Evolutionary conservation across 1,284 basidiomycete genomes (phyloP).

Genomic region (Violaceomyces palustris): DNA sequence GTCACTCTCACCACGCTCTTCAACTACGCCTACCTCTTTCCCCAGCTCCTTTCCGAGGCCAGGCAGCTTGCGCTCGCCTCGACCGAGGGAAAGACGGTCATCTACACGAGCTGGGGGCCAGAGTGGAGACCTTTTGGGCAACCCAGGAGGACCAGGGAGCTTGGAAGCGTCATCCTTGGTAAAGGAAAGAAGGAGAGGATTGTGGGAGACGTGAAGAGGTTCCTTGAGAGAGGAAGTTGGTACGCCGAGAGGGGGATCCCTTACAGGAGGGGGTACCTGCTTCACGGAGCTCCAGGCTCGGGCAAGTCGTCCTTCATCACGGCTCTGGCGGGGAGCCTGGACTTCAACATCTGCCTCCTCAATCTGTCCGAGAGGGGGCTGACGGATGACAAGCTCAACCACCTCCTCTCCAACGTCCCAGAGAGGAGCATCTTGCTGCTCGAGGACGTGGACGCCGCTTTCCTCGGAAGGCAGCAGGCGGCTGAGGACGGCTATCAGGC

Average conservation of each 20-base stretch:
- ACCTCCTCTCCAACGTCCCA: conserved; percentile 85
- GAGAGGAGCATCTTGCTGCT: conserved; percentile 88
- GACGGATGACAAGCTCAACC: conserved; percentile 92
- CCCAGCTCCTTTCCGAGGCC: conserved; percentile 76
- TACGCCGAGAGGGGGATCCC: conserved; percentile 97
- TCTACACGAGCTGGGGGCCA: conserved; percentile 91
- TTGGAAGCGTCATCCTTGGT: conserved; percentile 85
- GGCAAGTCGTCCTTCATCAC: conserved; percentile 99
- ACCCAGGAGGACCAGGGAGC: conserved; percentile 77
- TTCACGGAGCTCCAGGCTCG: conserved; percentile 93
- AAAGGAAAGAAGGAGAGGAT: conserved; percentile 74
- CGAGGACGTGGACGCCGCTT: conserved; percentile 97
- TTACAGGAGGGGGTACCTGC: conserved; percentile 88
- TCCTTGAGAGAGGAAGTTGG: conserved; percentile 81
- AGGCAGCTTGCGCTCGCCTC: conserved; percentile 76
- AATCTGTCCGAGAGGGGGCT: conserved; percentile 95
- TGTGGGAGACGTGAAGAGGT: conserved; percentile 72
- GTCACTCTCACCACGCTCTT: conserved; percentile 89
- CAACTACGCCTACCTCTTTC: conserved; percentile 74
- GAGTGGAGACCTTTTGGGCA: conserved; percentile 96
- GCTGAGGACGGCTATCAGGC: conserved; percentile 47
- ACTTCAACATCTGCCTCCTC: conserved; percentile 87
- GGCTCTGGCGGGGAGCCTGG: conserved; percentile 83
- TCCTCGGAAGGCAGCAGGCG: conserved; percentile 56
- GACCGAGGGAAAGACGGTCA: conserved; percentile 89